Conservation (phyloP, 768 basidiomycete genomes). For the Mycena latifolia region DNA sequence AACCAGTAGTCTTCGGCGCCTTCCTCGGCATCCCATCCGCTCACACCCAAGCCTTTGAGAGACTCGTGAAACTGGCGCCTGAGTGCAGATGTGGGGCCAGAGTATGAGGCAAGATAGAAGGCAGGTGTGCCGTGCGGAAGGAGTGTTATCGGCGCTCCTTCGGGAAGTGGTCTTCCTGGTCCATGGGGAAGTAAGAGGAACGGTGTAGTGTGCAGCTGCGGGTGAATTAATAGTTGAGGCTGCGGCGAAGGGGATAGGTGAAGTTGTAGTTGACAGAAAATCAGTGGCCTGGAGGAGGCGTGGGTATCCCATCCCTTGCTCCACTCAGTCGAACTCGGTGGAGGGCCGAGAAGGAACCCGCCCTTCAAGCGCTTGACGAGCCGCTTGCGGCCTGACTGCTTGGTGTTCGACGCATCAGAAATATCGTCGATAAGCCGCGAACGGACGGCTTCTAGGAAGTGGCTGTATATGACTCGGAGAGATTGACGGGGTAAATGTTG, state of each 20-base stretch:
- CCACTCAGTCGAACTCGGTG: slow-evolving; percentile 66
- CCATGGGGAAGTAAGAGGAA: slow-evolving; percentile 62
- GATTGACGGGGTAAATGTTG: slow-evolving; percentile 55
- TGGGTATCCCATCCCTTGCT: slow-evolving; percentile 73
- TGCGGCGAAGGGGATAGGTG: slow-evolving; percentile 50
- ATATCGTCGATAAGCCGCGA: slow-evolving; percentile 66
- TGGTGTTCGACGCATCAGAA: slow-evolving; percentile 53
- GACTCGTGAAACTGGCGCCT: slow-evolving; percentile 73
- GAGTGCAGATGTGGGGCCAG: slow-evolving; percentile 73
- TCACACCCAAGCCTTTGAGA: slow-evolving; percentile 72
- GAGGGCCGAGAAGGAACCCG: slow-evolving; percentile 72
- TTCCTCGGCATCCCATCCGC: slow-evolving; percentile 58
- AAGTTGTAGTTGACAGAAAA: slow-evolving; percentile 72
- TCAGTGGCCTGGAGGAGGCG: slow-evolving; percentile 64
- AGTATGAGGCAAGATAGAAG: slow-evolving; percentile 78
- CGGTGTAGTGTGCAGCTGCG: slow-evolving; percentile 67
- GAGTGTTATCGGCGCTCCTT: slow-evolving; percentile 77
- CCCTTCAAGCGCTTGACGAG: slow-evolving; percentile 64
- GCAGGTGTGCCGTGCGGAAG: slow-evolving; percentile 81
- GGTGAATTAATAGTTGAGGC: slow-evolving; percentile 73
- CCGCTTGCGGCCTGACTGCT: slow-evolving; percentile 41
- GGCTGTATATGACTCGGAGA: slow-evolving; percentile 57
- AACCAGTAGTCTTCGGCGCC: slow-evolving; percentile 33
- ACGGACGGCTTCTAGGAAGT: slow-evolving; percentile 76
- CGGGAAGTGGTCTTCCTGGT: slow-evolving; percentile 55